These are phyloP conservation scores for Citrus sp. DNA, from an alignment of 345 rosid species.

Conservation along the genomic window DNA sequence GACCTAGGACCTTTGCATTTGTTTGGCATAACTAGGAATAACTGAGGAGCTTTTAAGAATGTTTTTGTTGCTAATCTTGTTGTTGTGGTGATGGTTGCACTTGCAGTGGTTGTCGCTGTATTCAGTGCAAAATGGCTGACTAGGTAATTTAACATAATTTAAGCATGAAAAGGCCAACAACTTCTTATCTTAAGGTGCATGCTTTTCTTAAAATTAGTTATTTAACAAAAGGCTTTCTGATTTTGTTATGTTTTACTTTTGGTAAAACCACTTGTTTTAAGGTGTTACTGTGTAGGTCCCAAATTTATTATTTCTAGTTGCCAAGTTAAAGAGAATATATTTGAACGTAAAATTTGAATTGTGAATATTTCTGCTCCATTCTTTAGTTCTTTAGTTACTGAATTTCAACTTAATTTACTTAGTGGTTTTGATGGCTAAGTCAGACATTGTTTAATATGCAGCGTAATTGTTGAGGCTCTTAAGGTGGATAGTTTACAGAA, in stretches of 20 bases:
- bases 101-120: neutral
- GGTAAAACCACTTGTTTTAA: neutral
- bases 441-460: slow-evolving; percentile 32
- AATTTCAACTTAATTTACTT: neutral
- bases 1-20: neutral
- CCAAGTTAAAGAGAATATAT: neutral
- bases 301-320: neutral
- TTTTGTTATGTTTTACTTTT: neutral
- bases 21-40: neutral
- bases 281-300: neutral
- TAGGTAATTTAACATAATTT: neutral
- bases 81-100: neutral
- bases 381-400: neutral
- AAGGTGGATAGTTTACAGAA: slow-evolving; percentile 97
- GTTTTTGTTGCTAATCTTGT: neutral
- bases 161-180: neutral
- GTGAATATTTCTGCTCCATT: neutral
- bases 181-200: neutral
- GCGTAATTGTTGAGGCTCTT: slow-evolving; percentile 95
- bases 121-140: neutral
- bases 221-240: neutral
- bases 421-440: neutral
- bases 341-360: neutral
- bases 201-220: neutral
- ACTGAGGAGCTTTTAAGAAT: neutral